These are phyloP conservation scores for Penicillium dipodomyicola DNA, from an alignment of 495 filamentous ascomycete species.

Conservation along the genomic window DNA sequence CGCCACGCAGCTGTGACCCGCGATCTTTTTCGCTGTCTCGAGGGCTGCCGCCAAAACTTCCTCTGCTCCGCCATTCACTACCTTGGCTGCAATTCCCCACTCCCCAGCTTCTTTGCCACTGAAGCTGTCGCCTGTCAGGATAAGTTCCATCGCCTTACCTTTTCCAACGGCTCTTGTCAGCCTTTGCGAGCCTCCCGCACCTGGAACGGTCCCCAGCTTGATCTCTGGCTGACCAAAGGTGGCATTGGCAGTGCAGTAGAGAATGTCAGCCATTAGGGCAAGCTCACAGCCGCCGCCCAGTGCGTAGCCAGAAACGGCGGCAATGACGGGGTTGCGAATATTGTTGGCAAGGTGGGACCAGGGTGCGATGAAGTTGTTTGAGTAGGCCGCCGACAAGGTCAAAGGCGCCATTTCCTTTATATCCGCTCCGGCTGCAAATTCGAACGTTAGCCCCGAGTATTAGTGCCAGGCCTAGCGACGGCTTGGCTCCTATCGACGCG, in stretches of 20 bases:
- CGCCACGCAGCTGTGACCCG: constrained; percentile 71
- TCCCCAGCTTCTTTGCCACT: constrained; percentile 74
- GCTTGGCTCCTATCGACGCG: too few species aligned
- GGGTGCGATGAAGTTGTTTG: constrained; percentile 81
- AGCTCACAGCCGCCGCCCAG: constrained; percentile 95
- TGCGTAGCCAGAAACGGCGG: constrained; percentile 90
- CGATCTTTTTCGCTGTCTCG: constrained; percentile 84
- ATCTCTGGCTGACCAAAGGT: constrained; percentile 97
- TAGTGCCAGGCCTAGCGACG: too few species aligned
- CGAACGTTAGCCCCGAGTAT: too few species aligned
- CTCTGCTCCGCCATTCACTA: constrained; percentile 69
- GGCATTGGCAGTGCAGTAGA: constrained; percentile 80
- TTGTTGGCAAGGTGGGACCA: constrained; percentile 81
- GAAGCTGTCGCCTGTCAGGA: constrained; percentile 82
- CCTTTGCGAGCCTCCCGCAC: constrained; percentile 86
- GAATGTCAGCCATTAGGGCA: constrained; percentile 93
- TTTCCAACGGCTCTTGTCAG: constrained; percentile 86
- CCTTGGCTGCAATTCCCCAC: constrained; percentile 85
- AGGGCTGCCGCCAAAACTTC: constrained; percentile 74
- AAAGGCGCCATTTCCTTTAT: constrained; percentile 98
- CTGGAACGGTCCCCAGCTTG: constrained; percentile 87
- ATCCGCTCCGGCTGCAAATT: constrained; percentile 74
- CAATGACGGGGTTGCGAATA: constrained; percentile 88
- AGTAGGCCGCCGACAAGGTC: constrained; percentile 82
- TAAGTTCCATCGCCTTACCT: constrained; percentile 86